Evolutionary conservation across 805 yeast genomes (phyloP).

Genomic region (Yueomyces sinensis): DNA sequence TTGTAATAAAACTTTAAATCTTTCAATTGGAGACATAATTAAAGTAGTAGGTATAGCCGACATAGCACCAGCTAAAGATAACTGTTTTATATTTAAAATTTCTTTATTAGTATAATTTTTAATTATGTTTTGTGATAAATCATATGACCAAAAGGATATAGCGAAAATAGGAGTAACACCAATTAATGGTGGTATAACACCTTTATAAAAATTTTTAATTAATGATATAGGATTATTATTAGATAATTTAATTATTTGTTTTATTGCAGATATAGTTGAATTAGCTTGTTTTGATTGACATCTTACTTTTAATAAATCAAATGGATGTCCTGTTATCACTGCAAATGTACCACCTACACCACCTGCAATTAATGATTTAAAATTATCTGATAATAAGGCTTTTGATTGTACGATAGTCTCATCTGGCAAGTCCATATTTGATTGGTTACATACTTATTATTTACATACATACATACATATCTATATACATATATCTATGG

Average conservation of each 20-base stretch:
- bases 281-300: constrained; percentile 63
- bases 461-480: too few species aligned
- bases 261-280: constrained; percentile 55
- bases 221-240: constrained; percentile 1
- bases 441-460: background rate
- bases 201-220: constrained; percentile 67
- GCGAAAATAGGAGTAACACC: constrained; percentile 99
- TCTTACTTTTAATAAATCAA: constrained; percentile 84
- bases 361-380: constrained; percentile 81
- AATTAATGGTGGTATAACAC: constrained; percentile 86
- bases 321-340: constrained; percentile 91
- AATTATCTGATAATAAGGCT: constrained; percentile 38
- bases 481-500: too few species aligned
- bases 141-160: constrained; percentile 97
- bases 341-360: constrained; percentile 97
- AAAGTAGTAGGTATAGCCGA: constrained; percentile 91
- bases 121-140: constrained; percentile 41
- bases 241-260: constrained; percentile 34
- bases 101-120: constrained; percentile 33
- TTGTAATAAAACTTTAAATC: constrained; percentile 90
- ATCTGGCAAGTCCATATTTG: background rate
- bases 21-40: constrained; percentile 95
- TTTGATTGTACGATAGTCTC: background rate
- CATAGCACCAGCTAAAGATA: constrained; percentile 85
- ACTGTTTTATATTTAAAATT: constrained; percentile 47